Evolutionary conservation across 345 rosid genomes (phyloP).

Genomic region (Melastoma malabathricum): DNA sequence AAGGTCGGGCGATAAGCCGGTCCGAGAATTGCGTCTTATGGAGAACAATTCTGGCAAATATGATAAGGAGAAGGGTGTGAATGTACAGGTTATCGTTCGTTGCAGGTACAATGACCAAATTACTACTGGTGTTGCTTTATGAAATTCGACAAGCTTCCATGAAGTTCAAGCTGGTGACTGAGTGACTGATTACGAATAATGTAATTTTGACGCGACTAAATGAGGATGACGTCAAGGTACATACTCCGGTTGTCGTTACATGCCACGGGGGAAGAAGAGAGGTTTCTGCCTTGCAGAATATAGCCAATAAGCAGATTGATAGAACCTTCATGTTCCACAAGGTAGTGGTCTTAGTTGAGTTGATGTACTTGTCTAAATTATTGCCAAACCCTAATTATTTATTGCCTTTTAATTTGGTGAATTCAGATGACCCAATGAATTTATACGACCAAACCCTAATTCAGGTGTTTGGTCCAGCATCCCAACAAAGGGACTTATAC

Average conservation of each 20-base stretch:
- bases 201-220: slow-evolving; percentile 15
- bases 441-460: no score
- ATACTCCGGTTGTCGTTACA: slow-evolving; percentile 80
- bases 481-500: slow-evolving; percentile 79
- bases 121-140: no score
- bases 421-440: no score
- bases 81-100: slow-evolving; percentile 90
- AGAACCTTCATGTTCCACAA: slow-evolving; percentile 86
- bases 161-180: neutral
- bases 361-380: no score
- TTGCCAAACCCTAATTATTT: no score
- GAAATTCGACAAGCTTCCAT: no score
- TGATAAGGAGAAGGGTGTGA: slow-evolving; percentile 93
- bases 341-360: slow-evolving; percentile 22
- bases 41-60: slow-evolving; percentile 56
- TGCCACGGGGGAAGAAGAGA: slow-evolving; percentile 80
- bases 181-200: slow-evolving; percentile 2
- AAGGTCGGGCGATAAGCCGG: slow-evolving; percentile 68
- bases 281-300: slow-evolving; percentile 75
- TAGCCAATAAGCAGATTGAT: slow-evolving; percentile 95
- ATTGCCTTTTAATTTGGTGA: no score
- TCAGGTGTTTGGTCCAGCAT: slow-evolving; percentile 89
- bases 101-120: slow-evolving; percentile 46
- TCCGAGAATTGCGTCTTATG: slow-evolving; percentile 74
- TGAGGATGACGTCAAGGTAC: slow-evolving; percentile 63